Base-by-base conservation (phyloP, 108 stramenopile genomes). In the Nitzschia putrida region DNA sequence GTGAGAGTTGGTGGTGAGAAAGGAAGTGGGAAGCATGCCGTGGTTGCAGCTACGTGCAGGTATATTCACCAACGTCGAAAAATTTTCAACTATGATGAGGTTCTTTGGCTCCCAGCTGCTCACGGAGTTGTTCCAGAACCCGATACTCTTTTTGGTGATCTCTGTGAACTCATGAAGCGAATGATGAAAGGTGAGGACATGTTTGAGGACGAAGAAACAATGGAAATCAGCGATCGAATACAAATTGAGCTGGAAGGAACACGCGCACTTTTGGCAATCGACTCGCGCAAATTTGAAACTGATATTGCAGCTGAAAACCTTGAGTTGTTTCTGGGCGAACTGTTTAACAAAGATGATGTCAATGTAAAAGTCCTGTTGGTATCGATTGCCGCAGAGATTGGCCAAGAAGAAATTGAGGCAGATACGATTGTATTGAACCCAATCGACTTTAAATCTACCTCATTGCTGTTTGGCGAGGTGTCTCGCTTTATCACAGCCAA, bases 21-120 rank as follows among this genome's bases (percentile, higher is more conserved):
- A 20, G 90, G 88, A 9, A 82, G 82, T 13, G 90, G 90, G 11
- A 78, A 78, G 43, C 37, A 38, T n/a, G 49, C 67, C 23, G 42
- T 78, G 29, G 66, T 47, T 4, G 59, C 71, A 3, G 77, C 77
- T 0, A 61, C 63, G 3, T 72, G 71, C 58, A 68, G 71, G 1
- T 78, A 78, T 59, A 49, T 78, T 6, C 25, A 55, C 10, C 61
- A 71, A 47, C 29, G 77, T 8, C 52, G 38, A 24, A 72, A 68
- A n/a, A 53, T 44, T 8, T 78, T 78, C 49, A 40, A 52, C 14
- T 78, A 65, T 47, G 77, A 78, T 44, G 64, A 78, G 11, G 66
- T 69, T 8, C 67, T 78, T 21, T 78, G 77, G 77, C 39, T 78
- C 23, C 77, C 77, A 11, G 40, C 60, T 14, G 41, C 60, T 0